These are phyloP conservation scores for Eudorina sp. DNA, from an alignment of 139 green algal species.

Conservation along the genomic window DNA sequence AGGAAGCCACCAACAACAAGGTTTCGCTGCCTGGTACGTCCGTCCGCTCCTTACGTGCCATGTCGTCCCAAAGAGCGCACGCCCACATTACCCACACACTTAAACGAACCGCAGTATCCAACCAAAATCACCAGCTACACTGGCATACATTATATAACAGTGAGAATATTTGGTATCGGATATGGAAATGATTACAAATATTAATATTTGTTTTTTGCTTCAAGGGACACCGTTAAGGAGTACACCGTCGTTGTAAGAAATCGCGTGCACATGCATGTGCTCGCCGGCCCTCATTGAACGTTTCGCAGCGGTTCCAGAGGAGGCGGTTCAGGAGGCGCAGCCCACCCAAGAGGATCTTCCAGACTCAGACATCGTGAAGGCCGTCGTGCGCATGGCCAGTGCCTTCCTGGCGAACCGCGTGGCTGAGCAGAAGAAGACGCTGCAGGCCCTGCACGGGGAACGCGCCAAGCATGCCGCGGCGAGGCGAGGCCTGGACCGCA, in stretches of 20 bases:
- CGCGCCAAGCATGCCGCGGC: neutral
- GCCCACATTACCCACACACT: too few species aligned
- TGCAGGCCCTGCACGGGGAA: neutral
- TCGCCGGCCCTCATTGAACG: neutral
- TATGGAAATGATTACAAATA: neutral
- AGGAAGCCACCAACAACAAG: too few species aligned
- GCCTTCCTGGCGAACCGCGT: neutral
- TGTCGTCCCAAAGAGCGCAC: too few species aligned
- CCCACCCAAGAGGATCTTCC: neutral
- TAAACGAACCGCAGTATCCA: too few species aligned
- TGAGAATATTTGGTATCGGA: neutral
- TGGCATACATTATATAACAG: neutral
- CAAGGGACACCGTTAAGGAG: too few species aligned
- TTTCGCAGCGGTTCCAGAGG: neutral
- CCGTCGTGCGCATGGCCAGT: slow-evolving; percentile 21
- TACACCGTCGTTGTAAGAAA: neutral
- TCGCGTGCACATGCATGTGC: neutral
- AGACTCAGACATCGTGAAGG: neutral
- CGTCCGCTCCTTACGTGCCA: too few species aligned
- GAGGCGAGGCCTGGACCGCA: neutral
- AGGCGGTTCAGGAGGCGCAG: neutral
- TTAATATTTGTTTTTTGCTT: neutral
- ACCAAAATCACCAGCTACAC: neutral
- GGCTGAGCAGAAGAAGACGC: neutral
- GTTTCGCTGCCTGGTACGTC: too few species aligned